These are phyloP conservation scores for Colletotrichum limetticola DNA, from an alignment of 2,329 filamentous ascomycete species.

Conservation along the genomic window DNA sequence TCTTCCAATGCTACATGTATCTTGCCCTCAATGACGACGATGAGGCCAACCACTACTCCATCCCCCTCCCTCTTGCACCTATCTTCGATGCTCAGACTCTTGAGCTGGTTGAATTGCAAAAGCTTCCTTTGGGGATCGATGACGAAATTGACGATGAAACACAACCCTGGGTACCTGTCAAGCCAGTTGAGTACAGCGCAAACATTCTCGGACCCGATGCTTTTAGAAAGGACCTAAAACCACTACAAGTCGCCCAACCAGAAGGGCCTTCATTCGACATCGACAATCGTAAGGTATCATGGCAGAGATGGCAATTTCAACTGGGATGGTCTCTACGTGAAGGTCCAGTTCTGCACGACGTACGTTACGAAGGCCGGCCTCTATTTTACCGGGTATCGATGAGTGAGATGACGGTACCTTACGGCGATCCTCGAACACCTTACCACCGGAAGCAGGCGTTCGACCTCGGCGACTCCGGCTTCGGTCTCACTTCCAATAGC, in stretches of 20 bases:
- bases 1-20: background rate
- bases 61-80: background rate
- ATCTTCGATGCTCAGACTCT: background rate
- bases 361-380: slow-evolving; percentile 66
- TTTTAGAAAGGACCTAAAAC: slow-evolving; percentile 60
- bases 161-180: background rate
- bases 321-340: slow-evolving; percentile 69
- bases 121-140: background rate
- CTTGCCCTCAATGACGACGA: background rate
- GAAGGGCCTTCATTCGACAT: slow-evolving; percentile 67
- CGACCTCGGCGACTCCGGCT: slow-evolving; percentile 75
- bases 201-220: background rate
- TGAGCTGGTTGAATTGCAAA: background rate
- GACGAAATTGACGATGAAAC: background rate
- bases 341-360: slow-evolving; percentile 67
- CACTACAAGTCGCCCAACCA: slow-evolving; percentile 68
- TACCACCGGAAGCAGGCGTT: slow-evolving; percentile 75
- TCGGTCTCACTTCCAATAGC: slow-evolving; percentile 73
- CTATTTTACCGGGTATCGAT: slow-evolving; percentile 67
- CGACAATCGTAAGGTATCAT: slow-evolving; percentile 21
- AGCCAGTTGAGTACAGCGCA: background rate
- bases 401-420: slow-evolving; percentile 59
- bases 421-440: slow-evolving; percentile 46
- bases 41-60: background rate
- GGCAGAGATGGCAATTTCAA: slow-evolving; percentile 62